Evolutionary conservation across 768 basidiomycete species (phyloP), one percentile per base, ranked within the genome.

Genomic region (Asterophora lycoperdoides): DNA sequence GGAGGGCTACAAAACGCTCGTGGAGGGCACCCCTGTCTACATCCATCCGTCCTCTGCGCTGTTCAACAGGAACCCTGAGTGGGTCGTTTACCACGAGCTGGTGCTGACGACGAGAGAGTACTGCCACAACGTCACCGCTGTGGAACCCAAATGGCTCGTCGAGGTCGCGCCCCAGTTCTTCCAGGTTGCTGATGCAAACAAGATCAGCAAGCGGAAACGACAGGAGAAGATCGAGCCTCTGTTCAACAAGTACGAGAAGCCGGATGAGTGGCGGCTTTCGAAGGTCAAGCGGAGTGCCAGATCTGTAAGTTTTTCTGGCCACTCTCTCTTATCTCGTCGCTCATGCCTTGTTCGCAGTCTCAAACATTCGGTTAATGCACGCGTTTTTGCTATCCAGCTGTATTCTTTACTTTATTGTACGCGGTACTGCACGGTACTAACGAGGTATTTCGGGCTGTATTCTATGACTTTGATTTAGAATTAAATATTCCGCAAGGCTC

Each of bases 131-230:
- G 92, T 98, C 37, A 95, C 93, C 0, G 90, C 92, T 1, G 80
- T 99, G 51, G 96, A 99, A 64, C 95, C 96, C 4, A 96, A 96
- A 66, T 99, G 95, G 96, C 81, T 98, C 7, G 89, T 93, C 14
- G 94, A 99, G 61, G 93, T 95, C 18, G 96, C 95, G 6, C 95
- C 96, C 1, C 93, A 94, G 52, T 97, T 96, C 78, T 99, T 98
- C 86, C 91, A 90, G 68, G 93, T 99, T 37, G 93, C 95, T 2
- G 96, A 98, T 67, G 89, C 83, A 45, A 94, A 93, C 72, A 97
- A 96, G 69, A 95, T 98, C 71, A 93, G 90, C 63, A 95, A 94
- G 68, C 80, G 93, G 56, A 97, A 96, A 77, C 83, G 79, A 67
- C 87, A 93, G 66, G 93, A 95, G 74, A 96, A 93, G 80, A 96